Evolutionary conservation across 495 filamentous ascomycete species (phyloP), one percentile per base, ranked within the genome.

Genomic region (Cercophora sp.): DNA sequence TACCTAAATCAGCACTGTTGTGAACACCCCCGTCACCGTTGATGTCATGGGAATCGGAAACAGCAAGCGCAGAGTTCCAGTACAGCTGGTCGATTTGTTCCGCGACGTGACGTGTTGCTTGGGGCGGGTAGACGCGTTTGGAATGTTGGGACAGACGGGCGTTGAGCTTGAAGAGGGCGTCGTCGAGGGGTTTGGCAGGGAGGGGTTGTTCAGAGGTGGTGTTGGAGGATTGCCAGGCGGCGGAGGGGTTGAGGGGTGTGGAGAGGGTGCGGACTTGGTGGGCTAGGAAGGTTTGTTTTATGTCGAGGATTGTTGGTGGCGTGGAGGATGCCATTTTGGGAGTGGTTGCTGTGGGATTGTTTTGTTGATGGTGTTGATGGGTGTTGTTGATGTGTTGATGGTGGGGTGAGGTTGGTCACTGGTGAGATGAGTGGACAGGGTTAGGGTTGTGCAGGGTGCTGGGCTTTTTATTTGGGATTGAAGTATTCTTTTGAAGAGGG

Each of bases 11-110:
- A 8, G 67, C 57, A 15, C 51, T 69, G 2, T 56, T 48, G 13
- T 60, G 68, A 37, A 67, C 46, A 11, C 54, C 62, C 18, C 54
- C 47, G 0, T 71, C 63, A 5, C 52, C 74, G 4, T 72, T 79
- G 20, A 74, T 65, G 40, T 77, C 76, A 3, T 70, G 66, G 5
- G 66, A 76, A 40, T 71, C 72, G 2, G 53, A 74, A 25, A 45
- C 68, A 46, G 56, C 66, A 39, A 68, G 71, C 22, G 76, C 74
- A 1, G 65, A 69, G 32, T 78, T 76, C 61, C 82, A 83, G 61
- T 92, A 93, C 45, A 91, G 67, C 45, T 69, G 71, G 58, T 91
- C 83, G 36, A 94, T 84, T 73, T 94, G 88, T 67, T 90, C 85
- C 19, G 87, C 89, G 34, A 94, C 79, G 70, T 91, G 86, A 29